Base-by-base conservation (phyloP, 2,329 filamentous ascomycete species). In the Chrysoporthe deuterocubensis region DNA sequence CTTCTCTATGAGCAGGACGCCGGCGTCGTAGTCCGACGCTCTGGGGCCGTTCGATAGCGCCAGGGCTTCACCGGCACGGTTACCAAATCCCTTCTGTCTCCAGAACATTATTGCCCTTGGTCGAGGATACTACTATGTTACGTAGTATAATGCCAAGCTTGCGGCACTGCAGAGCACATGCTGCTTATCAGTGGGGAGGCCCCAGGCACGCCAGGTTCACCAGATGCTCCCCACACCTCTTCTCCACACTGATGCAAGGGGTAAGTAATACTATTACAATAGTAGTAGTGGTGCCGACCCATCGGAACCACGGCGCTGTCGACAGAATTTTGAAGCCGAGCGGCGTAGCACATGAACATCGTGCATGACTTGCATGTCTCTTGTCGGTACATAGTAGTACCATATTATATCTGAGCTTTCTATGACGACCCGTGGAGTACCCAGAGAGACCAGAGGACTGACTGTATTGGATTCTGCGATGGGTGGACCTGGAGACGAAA, bases 41-140 rank as follows among this genome's bases (percentile, higher is more conserved):
- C 26, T 21, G 5, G 16, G 21, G 32, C 16, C 13, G 32, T 26
- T 54, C 3, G 26, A 34, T 54, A 40, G 37, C 21, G 50, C 26
- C 21, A 54, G 11, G 26, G 21, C 50, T 32, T 13, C 4, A 4
- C 26, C 48, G 21, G 50, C 21, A 54, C 26, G 11, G 5, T 54
- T 32, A 54, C 50, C 50, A 54, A 54, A 26, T 54, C 50, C 50
- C 32, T 54, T 32, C 50, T 54, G 50, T 54, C 50, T 54, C 50
- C 7, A 54, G 26, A 54, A 54, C 50, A 14, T 34, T 9, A 5
- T 34, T 54, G 11, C 16, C 32, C 50, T 14, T 16, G 11, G 1
- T 13, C 26, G 11, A 54, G 50, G 32, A 34, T 54, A 54, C 26
- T 34, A 32, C 26, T 11, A 7, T 13, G 50, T 54, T 32, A 7